Base-by-base conservation (phyloP, 2,329 filamentous ascomycete species). In the Stemphylium vesicarium region DNA sequence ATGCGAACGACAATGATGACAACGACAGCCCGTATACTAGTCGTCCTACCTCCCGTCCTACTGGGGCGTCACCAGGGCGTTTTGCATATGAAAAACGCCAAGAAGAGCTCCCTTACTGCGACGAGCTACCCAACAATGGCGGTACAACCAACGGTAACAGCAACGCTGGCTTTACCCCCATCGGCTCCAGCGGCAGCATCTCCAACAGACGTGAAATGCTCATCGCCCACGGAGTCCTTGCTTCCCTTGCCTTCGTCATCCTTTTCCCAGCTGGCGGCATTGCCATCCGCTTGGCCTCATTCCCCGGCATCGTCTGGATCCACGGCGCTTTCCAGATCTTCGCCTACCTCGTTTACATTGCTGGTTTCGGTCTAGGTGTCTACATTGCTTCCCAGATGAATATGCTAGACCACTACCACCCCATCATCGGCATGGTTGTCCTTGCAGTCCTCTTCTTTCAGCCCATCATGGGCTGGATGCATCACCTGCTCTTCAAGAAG, bases 401-500 rank as follows among this genome's bases (percentile, higher is more conserved):
- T 38, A 32, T 66, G 52, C 53, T 81, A 9, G 53, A 72, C 41
- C 65, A 73, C 38, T 72, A 80, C 39, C 84, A 86, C 57, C 75
- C 80, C 1, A 77, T 84, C 59, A 82, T 86, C 45, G 84, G 84
- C n/a, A 77, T 83, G 6, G 65, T 84, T 11, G 75, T 84, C 3
- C 72, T 85, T 33, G 70, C 72, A 0, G 59, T 75, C 5, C 67
- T 89, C 2, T 75, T 86, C 10, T 82, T 88, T 59, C 82, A 84
- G 57, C 84, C 83, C 0, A 65, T 79, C 2, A 72, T 84, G 31
- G 84, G 84, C 4, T 64, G 78, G 13, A 54, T 83, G 2, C 84
- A 86, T 57, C 84, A 86, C 61, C 55, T 71, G 3, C 63, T 80
- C 36, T 85, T 80, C 74, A 79, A 79, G 47, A 80, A 78, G 58